These are phyloP conservation scores for Solanum bulbocastanum DNA, from an alignment of 257 asterid genomes.

Conservation along the genomic window DNA sequence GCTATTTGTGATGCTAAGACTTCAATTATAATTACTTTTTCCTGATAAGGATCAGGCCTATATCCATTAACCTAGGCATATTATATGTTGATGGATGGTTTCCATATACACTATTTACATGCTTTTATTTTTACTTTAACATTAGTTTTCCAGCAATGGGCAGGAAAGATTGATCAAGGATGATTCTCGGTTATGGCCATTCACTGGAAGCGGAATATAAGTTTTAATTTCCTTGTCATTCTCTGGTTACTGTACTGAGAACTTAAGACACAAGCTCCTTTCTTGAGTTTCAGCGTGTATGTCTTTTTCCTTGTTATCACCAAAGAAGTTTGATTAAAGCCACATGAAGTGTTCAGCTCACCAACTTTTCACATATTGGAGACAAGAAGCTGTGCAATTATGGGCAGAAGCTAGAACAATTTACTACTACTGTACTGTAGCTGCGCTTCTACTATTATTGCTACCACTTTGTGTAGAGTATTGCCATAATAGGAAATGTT, in stretches of 20 bases:
- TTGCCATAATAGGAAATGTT: not conserved
- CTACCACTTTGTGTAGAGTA: not conserved
- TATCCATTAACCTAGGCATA: not conserved
- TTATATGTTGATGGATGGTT: not conserved
- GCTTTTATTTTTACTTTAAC: not conserved
- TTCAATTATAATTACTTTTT: not conserved
- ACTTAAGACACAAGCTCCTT: not conserved
- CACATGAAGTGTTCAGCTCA: not conserved
- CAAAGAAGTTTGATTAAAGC: not conserved
- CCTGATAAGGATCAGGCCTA: not conserved
- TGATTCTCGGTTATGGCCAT: not conserved
- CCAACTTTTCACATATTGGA: not conserved
- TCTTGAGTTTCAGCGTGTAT: not conserved
- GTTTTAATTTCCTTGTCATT: not conserved
- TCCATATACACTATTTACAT: not conserved
- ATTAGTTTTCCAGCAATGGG: not conserved
- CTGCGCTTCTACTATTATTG: not conserved
- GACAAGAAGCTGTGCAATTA: not conserved
- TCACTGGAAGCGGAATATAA: not conserved
- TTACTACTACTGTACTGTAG: not conserved
- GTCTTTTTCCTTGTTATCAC: not conserved
- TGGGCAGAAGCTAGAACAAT: not conserved
- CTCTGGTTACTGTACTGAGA: not conserved
- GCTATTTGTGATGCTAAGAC: not conserved
- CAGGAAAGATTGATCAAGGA: not conserved